A percentile compares a stretch with the other conserved stretches of the same genome.
Conservation (phyloP, 352 stramenopile species). For the Peronospora destructor region DNA sequence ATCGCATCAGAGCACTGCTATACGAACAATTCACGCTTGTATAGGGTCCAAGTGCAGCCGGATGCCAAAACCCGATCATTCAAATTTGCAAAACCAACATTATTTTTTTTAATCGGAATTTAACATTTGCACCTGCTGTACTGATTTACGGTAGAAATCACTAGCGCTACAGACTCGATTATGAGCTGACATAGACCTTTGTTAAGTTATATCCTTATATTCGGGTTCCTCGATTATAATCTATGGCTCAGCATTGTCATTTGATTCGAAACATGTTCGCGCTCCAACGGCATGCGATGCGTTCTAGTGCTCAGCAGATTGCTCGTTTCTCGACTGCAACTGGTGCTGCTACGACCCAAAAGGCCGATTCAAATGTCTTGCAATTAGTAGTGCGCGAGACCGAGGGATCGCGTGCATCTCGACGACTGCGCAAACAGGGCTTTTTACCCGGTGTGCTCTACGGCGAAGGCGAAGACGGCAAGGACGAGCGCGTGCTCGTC, state of each 20-base stretch:
- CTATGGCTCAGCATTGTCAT: conserved; percentile 25
- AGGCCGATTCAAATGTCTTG: conserved; percentile 29
- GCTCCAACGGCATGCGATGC: conserved; percentile 39
- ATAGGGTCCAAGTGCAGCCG: conserved; percentile 22
- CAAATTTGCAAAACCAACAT: not conserved
- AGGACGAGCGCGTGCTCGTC: conserved; percentile 67
- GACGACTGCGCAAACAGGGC: conserved; percentile 74
- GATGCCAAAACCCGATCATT: not conserved
- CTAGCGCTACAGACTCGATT: no score
- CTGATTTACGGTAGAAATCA: no score
- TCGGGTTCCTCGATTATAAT: not conserved
- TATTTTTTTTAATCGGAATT: no score
- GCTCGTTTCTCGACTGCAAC: conserved; percentile 52
- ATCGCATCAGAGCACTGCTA: conserved; percentile 77
- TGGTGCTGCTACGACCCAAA: conserved; percentile 27
- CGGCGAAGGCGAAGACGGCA: conserved; percentile 64
- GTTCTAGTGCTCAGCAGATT: conserved; percentile 25
- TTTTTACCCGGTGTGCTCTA: conserved; percentile 80
- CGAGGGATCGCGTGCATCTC: conserved; percentile 71
- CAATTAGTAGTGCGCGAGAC: conserved; percentile 52
- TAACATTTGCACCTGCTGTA: no score
- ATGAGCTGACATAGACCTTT: not conserved
- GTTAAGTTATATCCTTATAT: not conserved
- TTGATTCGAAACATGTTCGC: conserved; percentile 52
- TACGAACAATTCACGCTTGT: conserved; percentile 88